These are phyloP conservation scores for Kalmusia sp. DNA, from an alignment of 2,329 filamentous ascomycete species.

Conservation along the genomic window DNA sequence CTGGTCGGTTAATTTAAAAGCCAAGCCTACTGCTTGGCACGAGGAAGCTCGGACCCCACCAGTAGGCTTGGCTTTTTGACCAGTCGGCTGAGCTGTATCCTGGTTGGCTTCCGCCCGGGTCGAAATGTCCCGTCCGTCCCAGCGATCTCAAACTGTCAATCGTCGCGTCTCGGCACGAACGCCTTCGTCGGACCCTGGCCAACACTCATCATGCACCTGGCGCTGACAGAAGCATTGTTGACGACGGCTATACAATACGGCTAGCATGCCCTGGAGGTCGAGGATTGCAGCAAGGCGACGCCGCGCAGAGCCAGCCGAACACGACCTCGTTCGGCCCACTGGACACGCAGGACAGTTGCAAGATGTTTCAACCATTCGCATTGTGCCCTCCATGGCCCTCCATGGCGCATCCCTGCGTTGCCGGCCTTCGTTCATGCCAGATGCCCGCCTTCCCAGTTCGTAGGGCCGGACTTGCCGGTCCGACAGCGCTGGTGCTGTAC, in stretches of 20 bases:
- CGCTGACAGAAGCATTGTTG: neutral
- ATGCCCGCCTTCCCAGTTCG: neutral
- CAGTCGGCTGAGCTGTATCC: too few relatives aligned
- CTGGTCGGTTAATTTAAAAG: too few relatives aligned
- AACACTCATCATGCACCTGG: too few relatives aligned
- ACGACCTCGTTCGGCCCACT: neutral
- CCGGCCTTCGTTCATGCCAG: slow-evolving; percentile 5
- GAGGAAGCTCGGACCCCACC: too few relatives aligned
- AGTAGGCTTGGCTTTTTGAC: too few relatives aligned
- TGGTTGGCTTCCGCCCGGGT: too few relatives aligned
- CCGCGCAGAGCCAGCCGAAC: neutral
- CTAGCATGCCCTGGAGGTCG: too few relatives aligned
- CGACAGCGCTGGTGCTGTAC: neutral
- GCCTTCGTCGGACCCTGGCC: neutral
- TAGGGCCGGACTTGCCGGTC: slow-evolving; percentile 4
- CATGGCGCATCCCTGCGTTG: slow-evolving; percentile 7
- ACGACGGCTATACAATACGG: neutral
- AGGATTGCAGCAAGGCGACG: neutral
- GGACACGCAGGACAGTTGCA: neutral
- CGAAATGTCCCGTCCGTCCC: neutral
- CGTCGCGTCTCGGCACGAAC: neutral
- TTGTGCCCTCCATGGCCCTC: neutral
- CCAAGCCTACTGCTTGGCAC: too few relatives aligned
- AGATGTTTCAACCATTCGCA: slow-evolving; percentile 15
- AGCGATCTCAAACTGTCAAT: neutral